Evolutionary conservation across 192 early-diverging fungal species (phyloP).

Genomic region (Spizellomyces sp.): DNA sequence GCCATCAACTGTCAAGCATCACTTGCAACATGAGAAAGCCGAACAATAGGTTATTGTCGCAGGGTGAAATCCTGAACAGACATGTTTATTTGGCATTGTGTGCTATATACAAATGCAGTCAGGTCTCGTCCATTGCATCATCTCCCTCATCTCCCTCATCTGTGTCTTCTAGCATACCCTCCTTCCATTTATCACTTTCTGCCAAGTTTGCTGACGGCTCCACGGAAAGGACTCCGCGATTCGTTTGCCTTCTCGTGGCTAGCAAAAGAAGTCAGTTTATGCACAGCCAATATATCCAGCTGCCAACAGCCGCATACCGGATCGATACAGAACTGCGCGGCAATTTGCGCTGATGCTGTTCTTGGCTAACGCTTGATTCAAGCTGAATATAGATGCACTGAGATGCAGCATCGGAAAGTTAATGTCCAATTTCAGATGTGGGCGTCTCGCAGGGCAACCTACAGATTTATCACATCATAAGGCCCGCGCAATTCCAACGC

Average conservation of each 20-base stretch:
- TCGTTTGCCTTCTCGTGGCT: constrained; percentile 56
- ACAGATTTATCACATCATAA: constrained; percentile 82
- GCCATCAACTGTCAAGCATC: constrained; percentile 31
- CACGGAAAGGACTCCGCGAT: constrained; percentile 47
- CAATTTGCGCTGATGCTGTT: constrained; percentile 57
- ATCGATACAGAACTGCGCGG: constrained; percentile 56
- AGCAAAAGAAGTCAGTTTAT: background rate
- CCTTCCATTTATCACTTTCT: constrained; percentile 15
- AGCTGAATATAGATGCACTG: constrained; percentile 63
- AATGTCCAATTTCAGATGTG: no score
- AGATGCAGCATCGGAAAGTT: background rate
- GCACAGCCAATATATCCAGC: background rate
- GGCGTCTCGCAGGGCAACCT: constrained; percentile 26
- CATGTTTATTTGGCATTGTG: no score
- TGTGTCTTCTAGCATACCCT: background rate
- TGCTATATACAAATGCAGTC: background rate
- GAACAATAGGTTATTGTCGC: background rate
- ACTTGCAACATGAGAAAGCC: background rate
- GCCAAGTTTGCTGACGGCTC: constrained; percentile 11
- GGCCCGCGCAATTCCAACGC: constrained; percentile 75
- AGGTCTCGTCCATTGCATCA: background rate
- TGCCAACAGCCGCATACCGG: constrained; percentile 30
- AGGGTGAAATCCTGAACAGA: background rate
- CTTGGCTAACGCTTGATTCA: constrained; percentile 59
- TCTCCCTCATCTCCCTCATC: constrained; percentile 9